Conservation (phyloP, 768 basidiomycete species). For the Mycena indigotica region DNA sequence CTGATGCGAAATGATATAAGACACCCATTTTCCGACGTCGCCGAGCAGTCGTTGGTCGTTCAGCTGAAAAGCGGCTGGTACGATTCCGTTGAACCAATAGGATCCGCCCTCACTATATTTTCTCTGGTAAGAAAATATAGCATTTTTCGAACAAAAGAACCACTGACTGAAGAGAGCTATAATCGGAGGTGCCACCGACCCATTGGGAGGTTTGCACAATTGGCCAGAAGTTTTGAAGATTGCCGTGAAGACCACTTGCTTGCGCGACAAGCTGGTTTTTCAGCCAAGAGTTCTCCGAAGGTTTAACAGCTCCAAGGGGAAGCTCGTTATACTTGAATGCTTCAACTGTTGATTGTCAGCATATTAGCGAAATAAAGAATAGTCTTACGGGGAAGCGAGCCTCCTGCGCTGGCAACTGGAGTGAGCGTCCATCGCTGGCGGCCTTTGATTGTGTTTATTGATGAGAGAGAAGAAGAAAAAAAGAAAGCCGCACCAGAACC, state of each 20-base stretch:
- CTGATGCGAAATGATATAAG: slow-evolving; percentile 17
- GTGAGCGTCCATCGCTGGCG: slow-evolving; percentile 18
- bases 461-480: too few species aligned
- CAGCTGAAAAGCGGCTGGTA: slow-evolving; percentile 18
- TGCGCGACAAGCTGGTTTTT: slow-evolving; percentile 11
- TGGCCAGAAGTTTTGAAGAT: slow-evolving; percentile 19
- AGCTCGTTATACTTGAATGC: slow-evolving; percentile 15
- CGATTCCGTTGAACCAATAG: slow-evolving; percentile 18
- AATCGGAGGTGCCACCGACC: slow-evolving; percentile 16
- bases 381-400: slow-evolving; percentile 12
- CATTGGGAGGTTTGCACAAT: slow-evolving; percentile 12
- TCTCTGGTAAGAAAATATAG: background rate
- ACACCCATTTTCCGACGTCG: slow-evolving; percentile 18
- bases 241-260: slow-evolving; percentile 19
- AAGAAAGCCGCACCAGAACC: slow-evolving; percentile 9
- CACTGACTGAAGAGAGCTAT: slow-evolving; percentile 17
- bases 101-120: slow-evolving; percentile 9
- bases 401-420: slow-evolving; percentile 3
- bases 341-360: slow-evolving; percentile 8
- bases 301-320: slow-evolving; percentile 17
- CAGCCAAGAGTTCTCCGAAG: slow-evolving; percentile 15
- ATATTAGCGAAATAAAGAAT: background rate
- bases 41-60: slow-evolving; percentile 17
- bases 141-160: background rate
- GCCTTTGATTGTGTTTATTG: slow-evolving; percentile 5